Percentiles rank a stretch among this genome's conserved stretches.
Evolutionary conservation across 73 alveolate species (phyloP).

Genomic region (Symbiodinium pilosum): DNA sequence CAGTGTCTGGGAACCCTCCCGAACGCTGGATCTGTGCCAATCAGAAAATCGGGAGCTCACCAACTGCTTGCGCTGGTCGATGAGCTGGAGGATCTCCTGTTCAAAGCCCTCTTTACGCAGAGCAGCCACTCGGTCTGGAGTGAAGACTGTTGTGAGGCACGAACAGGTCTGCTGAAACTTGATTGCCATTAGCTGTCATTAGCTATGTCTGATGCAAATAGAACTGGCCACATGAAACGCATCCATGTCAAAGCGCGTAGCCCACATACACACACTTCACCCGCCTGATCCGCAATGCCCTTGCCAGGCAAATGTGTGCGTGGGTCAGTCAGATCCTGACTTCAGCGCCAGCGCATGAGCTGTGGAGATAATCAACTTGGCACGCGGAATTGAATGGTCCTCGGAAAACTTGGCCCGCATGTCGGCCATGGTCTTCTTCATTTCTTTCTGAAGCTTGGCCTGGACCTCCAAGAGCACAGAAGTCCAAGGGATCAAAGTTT

Average conservation of each 20-base stretch:
- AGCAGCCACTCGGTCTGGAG: no score
- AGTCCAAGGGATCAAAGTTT: not conserved
- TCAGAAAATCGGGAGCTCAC: no score
- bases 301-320: conserved; percentile 67
- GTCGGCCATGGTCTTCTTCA: conserved; percentile 58
- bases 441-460: conserved; percentile 72
- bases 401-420: conserved; percentile 49
- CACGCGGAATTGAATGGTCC: not conserved
- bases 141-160: no score
- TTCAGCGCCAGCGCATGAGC: not conserved
- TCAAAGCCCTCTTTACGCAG: no score
- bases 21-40: no score
- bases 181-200: no score
- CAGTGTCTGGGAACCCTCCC: not conserved
- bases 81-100: conserved; percentile 43
- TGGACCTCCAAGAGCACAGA: not conserved
- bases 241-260: no score
- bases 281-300: conserved; percentile 57
- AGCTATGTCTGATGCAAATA: no score
- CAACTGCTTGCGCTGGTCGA: conserved; percentile 61
- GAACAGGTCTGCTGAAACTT: no score
- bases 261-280: not conserved
- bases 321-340: conserved; percentile 53
- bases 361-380: no score
- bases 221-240: no score